Conservation (phyloP, 257 asterid species). For the Plantago major region DNA sequence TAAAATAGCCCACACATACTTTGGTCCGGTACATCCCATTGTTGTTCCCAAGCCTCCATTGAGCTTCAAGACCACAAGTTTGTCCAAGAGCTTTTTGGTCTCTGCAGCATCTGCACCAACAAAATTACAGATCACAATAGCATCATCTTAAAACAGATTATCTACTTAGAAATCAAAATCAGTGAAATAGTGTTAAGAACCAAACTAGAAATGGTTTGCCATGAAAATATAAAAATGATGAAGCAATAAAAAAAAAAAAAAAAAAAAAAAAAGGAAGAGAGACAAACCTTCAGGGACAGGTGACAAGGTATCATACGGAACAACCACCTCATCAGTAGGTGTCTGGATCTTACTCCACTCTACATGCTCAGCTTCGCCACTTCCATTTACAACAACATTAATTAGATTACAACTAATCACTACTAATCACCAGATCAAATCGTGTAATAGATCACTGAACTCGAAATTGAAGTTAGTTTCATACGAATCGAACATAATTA, state of each 20-base stretch:
- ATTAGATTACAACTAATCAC: not conserved
- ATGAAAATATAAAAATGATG: not conserved
- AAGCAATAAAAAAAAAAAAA: not conserved
- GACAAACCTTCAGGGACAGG: constrained; percentile 73
- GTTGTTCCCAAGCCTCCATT: constrained; percentile 99
- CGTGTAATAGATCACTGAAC: no score
- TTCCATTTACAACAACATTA: constrained; percentile 15
- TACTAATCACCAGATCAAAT: no score
- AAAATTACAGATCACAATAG: constrained; percentile 4
- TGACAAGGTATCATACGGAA: constrained; percentile 78
- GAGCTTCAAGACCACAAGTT: constrained; percentile 92
- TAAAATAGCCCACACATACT: constrained; percentile 41
- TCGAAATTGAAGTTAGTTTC: no score
- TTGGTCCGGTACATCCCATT: constrained; percentile 99
- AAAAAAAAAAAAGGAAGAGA: constrained; percentile 9
- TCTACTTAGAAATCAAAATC: no score
- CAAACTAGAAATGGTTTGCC: no score
- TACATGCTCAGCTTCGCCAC: constrained; percentile 55
- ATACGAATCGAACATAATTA: no score
- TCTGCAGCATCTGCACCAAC: constrained; percentile 55
- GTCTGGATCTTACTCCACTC: constrained; percentile 70
- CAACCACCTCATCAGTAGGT: constrained; percentile 66
- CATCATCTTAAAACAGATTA: no score
- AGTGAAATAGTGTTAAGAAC: no score
- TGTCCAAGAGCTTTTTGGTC: constrained; percentile 75